Percentiles rank a stretch among this genome's conserved stretches.
These are phyloP conservation scores for Tricholoma matsutake DNA, from an alignment of 768 basidiomycete genomes.

Conservation along the genomic window DNA sequence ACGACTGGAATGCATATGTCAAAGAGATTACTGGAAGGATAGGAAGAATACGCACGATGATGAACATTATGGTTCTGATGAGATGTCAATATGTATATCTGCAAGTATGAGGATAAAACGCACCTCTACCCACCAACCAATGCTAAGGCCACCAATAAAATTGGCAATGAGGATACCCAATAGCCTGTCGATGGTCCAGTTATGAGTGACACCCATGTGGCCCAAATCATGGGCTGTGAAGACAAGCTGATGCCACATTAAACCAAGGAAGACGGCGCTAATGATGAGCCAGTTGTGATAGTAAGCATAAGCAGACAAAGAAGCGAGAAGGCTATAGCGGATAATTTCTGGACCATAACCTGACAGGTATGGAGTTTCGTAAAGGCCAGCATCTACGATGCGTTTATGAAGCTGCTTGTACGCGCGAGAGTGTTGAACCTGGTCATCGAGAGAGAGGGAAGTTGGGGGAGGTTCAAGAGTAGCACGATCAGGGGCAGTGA, in stretches of 20 bases:
- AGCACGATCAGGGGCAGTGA: constrained; percentile 37
- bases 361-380: constrained; percentile 75
- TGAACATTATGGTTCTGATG: constrained; percentile 90
- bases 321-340: constrained; percentile 71
- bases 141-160: constrained; percentile 88
- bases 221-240: constrained; percentile 95
- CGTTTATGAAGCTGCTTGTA: constrained; percentile 78
- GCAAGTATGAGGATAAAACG: constrained; percentile 33
- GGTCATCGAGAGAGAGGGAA: constrained; percentile 50
- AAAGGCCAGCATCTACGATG: constrained; percentile 77
- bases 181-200: constrained; percentile 78
- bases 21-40: not conserved
- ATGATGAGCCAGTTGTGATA: constrained; percentile 58
- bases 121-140: constrained; percentile 98
- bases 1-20: constrained; percentile 56
- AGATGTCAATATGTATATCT: constrained; percentile 5
- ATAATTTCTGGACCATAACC: constrained; percentile 88
- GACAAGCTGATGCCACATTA: constrained; percentile 93
- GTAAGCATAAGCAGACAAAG: constrained; percentile 60
- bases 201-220: constrained; percentile 89
- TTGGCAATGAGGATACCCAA: constrained; percentile 79
- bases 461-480: constrained; percentile 54
- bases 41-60: constrained; percentile 63
- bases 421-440: constrained; percentile 68
- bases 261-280: constrained; percentile 80